Conservation (phyloP, 2,329 filamentous ascomycete genomes). For the Colletotrichum sp. region DNA sequence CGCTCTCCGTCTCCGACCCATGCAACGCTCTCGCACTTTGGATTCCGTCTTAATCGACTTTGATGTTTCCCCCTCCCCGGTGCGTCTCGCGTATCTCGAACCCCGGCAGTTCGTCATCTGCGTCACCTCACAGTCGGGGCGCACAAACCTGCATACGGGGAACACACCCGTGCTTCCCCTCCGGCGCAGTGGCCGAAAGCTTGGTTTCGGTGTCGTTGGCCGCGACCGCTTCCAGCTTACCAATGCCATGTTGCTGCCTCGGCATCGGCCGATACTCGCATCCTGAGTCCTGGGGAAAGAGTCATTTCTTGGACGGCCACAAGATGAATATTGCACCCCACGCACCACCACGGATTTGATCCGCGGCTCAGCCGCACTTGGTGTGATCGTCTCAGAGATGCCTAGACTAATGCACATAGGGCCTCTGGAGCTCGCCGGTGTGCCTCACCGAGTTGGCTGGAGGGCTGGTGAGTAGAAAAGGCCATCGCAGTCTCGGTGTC, state of each 20-base stretch:
- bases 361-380: slow-evolving; percentile 14
- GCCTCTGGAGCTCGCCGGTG: background rate
- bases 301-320: background rate
- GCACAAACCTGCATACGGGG: slow-evolving; percentile 11
- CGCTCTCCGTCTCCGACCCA: background rate
- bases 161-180: background rate
- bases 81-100: background rate
- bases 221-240: background rate
- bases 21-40: background rate
- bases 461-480: slow-evolving; percentile 3
- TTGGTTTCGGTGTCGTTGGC: slow-evolving; percentile 11
- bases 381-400: background rate
- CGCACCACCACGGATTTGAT: background rate
- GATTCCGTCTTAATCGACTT: background rate
- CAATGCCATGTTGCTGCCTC: background rate
- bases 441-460: background rate
- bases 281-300: background rate
- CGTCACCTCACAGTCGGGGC: slow-evolving; percentile 11
- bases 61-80: background rate
- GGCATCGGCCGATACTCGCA: background rate
- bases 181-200: background rate
- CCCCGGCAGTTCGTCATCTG: background rate
- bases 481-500: background rate
- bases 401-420: slow-evolving; percentile 1
- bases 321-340: background rate